Conservation (phyloP, 495 filamentous ascomycete species). For the Aspergillus kassunensis region DNA sequence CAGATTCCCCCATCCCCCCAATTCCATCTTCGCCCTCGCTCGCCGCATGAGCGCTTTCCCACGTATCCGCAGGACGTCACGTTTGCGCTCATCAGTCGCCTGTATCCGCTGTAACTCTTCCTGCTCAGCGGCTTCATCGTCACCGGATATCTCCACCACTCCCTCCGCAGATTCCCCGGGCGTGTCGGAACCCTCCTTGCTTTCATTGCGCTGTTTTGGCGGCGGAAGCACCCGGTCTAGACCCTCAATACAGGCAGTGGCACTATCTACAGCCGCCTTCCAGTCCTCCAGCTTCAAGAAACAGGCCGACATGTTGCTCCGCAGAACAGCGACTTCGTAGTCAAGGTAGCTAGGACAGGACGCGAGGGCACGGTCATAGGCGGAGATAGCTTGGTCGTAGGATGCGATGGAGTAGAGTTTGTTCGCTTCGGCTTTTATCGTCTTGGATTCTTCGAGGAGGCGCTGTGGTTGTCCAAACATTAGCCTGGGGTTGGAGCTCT, state of each 20-base stretch:
- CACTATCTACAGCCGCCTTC: slow-evolving; percentile 74
- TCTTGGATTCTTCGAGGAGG: slow-evolving; percentile 66
- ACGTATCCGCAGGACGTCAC: slow-evolving; percentile 72
- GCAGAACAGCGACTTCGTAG: slow-evolving; percentile 83
- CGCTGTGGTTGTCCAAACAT: slow-evolving; percentile 36
- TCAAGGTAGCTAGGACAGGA: slow-evolving; percentile 84
- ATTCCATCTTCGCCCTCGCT: slow-evolving; percentile 66
- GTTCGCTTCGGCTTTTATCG: slow-evolving; percentile 76
- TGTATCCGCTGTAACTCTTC: slow-evolving; percentile 51
- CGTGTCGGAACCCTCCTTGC: slow-evolving; percentile 15
- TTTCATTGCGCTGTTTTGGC: slow-evolving; percentile 18
- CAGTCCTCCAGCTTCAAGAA: slow-evolving; percentile 83
- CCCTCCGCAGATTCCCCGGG: slow-evolving; percentile 24
- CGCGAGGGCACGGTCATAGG: slow-evolving; percentile 79
- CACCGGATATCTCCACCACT: slow-evolving; percentile 50
- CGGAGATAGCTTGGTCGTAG: slow-evolving; percentile 82
- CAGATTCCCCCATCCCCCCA: slow-evolving; percentile 75
- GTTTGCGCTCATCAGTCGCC: slow-evolving; percentile 46
- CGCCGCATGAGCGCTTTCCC: slow-evolving; percentile 83
- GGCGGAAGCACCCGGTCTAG: slow-evolving; percentile 58
- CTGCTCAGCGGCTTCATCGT: slow-evolving; percentile 56
- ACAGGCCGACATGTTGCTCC: slow-evolving; percentile 86
- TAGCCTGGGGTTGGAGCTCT: slow-evolving; percentile 4
- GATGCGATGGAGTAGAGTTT: slow-evolving; percentile 63
- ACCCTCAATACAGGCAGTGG: slow-evolving; percentile 67